Evolutionary conservation across 2,329 filamentous ascomycete species (phyloP), one percentile per base, ranked within the genome.

Genomic region (Epichloe sibirici): DNA sequence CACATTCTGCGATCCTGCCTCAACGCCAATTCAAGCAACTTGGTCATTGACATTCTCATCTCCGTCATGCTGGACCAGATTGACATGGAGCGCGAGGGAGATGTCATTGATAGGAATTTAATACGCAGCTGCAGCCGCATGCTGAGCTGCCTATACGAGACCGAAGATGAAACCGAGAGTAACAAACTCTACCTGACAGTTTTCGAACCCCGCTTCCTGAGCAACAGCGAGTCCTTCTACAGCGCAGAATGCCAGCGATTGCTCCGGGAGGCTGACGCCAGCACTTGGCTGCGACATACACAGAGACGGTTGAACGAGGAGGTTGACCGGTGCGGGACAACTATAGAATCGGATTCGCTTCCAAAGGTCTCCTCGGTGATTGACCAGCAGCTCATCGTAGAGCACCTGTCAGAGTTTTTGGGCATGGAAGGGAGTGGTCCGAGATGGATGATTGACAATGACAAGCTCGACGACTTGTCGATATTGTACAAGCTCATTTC

Each of bases 31-130:
- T 66, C 72, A 45, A 65, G 71, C 13, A 69, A 72, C 48, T 68
- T 70, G n/a, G 79, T 95, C 8, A 83, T 86, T 45, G 78, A 85
- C 51, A 80, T 95, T 6, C 73, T 97, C 28, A 88, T 87, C 61
- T 81, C 82, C 5, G 88, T 95, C 13, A 78, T 97, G 34, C 76
- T 97, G 3, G 90, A 95, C 57, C 88, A 96, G 69, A 86, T 98
- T 58, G 82, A 86, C 56, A 90, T 96, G 83, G 93, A 97, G 67
- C 78, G 93, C 31, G 83, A 90, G 54, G 93, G 91, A 31, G 90
- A 96, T 61, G 79, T 88, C 13, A 90, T 97, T 55, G 88, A 97
- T 66, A 83, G 87, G 59, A 79, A 81, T 38, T 74, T 95, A 4
- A 81, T 97, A 59, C 86, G 88, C 58, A 85, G 87, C 49, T 91